Base-by-base conservation (phyloP, 1,284 basidiomycete species). In the Coriolopsis trogii region DNA sequence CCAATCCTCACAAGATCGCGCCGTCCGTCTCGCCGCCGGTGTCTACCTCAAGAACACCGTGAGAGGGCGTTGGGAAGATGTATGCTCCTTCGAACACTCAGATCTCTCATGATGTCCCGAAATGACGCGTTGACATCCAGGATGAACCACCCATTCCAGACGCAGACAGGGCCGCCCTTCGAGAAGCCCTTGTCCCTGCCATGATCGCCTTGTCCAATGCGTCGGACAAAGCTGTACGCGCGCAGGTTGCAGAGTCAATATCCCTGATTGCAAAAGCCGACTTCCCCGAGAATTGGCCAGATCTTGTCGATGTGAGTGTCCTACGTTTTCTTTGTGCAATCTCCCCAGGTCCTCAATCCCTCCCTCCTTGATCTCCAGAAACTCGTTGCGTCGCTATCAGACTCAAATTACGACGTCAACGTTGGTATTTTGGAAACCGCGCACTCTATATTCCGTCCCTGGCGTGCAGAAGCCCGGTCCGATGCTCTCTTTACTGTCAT, bases 381-480 rank as follows among this genome's bases (percentile, higher is more conserved):
- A 86, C 84, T 97, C 40, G 90, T 95, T 39, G 67, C 74, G 41
- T 91, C 91, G 51, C 77, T 95, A 36, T 87, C 91, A 12, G 72
- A 79, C 8, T 80, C 85, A 16, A 86, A 98, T 66, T 94, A 91
- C 69, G 86, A 87, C 58, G 71, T 93, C 61, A 96, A 98, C 68
- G 79, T 95, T 31, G 92, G 91, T 47, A 91, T 99, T 7, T 80
- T 99, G 30, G 85, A 96, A 63, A 95, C 95, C 0, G 93, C 94
- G 0, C 96, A 98, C 70, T 95, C 93, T 34, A 98, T 99, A 65
- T 98, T 98, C 74, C 82, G 85, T 47, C 83, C 87, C 58, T 99
- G 96, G 96, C 84, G 96, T 47, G 85, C 93, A 4, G 90, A 91
- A 63, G 91, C 95, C 64, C 86, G 95, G 50, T 89, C 91, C 6